Conservation (phyloP, 1,139 yeast species). For the Geotrichum europaeum region DNA sequence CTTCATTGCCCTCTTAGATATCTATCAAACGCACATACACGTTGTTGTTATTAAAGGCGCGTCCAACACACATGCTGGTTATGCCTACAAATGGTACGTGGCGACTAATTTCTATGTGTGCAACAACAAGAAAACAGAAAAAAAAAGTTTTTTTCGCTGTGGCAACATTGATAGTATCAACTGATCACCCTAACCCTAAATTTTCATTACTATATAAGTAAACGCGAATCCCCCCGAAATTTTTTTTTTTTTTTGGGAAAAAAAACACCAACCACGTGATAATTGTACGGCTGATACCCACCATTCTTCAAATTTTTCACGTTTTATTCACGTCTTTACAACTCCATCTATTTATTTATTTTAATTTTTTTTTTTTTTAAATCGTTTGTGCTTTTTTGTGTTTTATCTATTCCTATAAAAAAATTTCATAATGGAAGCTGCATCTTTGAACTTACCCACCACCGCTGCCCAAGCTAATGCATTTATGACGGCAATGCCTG, state of each 20-base stretch:
- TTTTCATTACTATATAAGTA: background rate
- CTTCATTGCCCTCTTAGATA: too few species aligned
- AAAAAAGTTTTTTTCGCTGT: background rate
- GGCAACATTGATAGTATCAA: background rate
- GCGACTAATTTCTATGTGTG: background rate
- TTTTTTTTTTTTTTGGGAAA: background rate
- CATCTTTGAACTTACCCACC: conserved; percentile 47
- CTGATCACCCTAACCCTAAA: background rate
- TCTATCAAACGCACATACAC: too few species aligned
- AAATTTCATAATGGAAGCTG: conserved; percentile 13
- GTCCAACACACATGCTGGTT: too few species aligned
- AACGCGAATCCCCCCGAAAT: background rate
- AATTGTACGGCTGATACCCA: background rate
- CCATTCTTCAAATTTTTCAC: background rate
- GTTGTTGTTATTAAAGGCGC: too few species aligned
- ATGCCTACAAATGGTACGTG: background rate
- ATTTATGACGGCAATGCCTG: conserved; percentile 54
- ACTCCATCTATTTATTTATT: background rate
- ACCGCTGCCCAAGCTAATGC: conserved; percentile 78
- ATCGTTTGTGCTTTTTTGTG: background rate
- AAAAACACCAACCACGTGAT: background rate
- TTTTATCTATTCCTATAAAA: background rate
- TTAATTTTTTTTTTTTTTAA: background rate
- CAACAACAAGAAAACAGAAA: background rate
- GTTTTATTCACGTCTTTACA: background rate